These are phyloP conservation scores for Stagonosporopsis cucurbitacearum DNA, from an alignment of 2,329 filamentous ascomycete genomes.

Conservation along the genomic window DNA sequence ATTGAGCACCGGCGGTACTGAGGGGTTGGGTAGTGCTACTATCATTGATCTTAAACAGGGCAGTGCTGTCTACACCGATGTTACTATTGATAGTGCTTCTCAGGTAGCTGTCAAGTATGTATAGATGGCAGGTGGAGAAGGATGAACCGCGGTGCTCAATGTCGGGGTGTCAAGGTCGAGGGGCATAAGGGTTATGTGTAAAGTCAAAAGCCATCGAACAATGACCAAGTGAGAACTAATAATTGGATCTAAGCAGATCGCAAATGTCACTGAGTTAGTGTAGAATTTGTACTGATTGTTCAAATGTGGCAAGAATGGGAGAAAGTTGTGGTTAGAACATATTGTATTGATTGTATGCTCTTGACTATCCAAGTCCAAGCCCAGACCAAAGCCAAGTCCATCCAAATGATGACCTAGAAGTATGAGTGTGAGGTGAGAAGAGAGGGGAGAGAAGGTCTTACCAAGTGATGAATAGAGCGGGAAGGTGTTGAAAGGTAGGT, in stretches of 20 bases:
- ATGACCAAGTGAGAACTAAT: no score
- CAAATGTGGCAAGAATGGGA: not conserved
- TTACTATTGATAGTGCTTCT: constrained; percentile 16
- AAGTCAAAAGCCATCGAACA: no score
- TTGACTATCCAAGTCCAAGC: not conserved
- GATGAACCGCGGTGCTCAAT: not conserved
- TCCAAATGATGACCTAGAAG: not conserved
- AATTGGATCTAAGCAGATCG: no score
- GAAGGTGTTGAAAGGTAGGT: no score
- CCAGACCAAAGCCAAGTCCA: not conserved
- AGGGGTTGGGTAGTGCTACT: constrained; percentile 48
- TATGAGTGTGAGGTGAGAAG: not conserved
- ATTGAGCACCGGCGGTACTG: constrained; percentile 30
- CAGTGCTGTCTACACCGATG: constrained; percentile 31
- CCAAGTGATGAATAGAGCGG: not conserved
- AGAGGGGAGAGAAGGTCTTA: not conserved
- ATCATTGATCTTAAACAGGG: constrained; percentile 58
- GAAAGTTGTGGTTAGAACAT: not conserved
- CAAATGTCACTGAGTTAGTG: no score
- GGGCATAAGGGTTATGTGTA: no score
- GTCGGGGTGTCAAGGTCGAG: no score
- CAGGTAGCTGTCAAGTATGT: constrained; percentile 20
- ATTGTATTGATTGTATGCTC: not conserved
- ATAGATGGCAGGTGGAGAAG: not conserved
- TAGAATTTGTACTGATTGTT: no score